Base-by-base conservation (phyloP, 2,329 filamentous ascomycete genomes). In the Sporothrix variecibatus region DNA sequence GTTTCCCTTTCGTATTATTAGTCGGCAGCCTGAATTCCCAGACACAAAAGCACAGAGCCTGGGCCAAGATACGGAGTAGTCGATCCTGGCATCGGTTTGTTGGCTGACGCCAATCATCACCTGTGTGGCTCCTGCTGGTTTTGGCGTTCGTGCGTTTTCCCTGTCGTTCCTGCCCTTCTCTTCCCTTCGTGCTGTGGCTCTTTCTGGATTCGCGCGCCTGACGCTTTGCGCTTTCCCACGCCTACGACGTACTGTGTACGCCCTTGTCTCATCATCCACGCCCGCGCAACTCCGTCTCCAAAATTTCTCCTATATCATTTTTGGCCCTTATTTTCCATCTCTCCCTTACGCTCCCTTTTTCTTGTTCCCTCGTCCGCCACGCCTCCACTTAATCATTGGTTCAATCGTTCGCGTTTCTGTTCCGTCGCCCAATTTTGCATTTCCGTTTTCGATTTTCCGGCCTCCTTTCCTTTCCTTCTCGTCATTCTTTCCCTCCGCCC, bases 341-440 rank as follows among this genome's bases (percentile, higher is more conserved):
- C 71, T 74, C 74, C 75, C 72, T 76, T 70, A 73, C 74, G 73
- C 74, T 76, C 74, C 75, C 72, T 76, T 75, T 73, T 72, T 49
- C 64, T 72, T 65, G 70, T 74, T 75, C 43, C 67, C 56, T 74
- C 65, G 31, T 72, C 60, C 71, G 38, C 60, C 51, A 67, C 62
- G 74, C 72, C 75, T 75, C 76, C 76, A 77, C 75, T 75, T 65
- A 64, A 72, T 76, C 70, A 64, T 74, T 73, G 69, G 69, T 74
- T 73, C 75, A 68, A 72, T 74, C 72, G 40, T 67, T 73, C 70
- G 67, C 64, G 56, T 72, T 62, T 69, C 72, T 73, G 64, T 77
- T 70, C 72, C 75, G 51, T 73, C 73, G 64, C 74, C 64, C 73
- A 72, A 71, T 75, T 73, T 73, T 68, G 64, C 46, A 28, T 74